Evolutionary conservation across 2,329 filamentous ascomycete species (phyloP).

Genomic region (Aspergillaceae sp.): DNA sequence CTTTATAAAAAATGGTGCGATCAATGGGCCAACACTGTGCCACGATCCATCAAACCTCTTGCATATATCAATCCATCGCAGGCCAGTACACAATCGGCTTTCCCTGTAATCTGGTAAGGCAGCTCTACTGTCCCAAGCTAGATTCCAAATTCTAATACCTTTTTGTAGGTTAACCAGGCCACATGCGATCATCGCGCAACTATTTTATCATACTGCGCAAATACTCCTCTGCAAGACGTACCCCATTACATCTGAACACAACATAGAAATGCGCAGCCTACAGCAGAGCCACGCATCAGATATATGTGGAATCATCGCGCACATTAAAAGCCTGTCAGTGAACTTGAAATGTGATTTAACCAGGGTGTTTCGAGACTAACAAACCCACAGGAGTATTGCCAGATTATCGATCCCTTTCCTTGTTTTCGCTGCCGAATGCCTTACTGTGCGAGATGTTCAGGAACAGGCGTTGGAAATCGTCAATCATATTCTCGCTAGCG

Average conservation of each 20-base stretch:
- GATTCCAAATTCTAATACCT: background rate
- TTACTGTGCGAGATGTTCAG: conserved; percentile 63
- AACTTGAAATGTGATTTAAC: background rate
- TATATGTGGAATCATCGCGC: conserved; percentile 81
- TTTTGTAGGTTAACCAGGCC: conserved; percentile 65
- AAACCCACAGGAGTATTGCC: conserved; percentile 52
- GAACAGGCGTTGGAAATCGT: conserved; percentile 73
- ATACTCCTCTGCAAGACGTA: conserved; percentile 72
- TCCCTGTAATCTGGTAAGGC: conserved; percentile 75
- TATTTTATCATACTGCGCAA: conserved; percentile 85
- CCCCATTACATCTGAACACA: conserved; percentile 53
- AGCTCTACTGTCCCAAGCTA: background rate
- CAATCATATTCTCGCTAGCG: conserved; percentile 57
- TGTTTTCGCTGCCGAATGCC: conserved; percentile 64
- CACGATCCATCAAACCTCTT: conserved; percentile 79
- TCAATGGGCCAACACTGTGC: conserved; percentile 69
- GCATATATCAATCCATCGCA: conserved; percentile 64
- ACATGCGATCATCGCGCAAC: conserved; percentile 67
- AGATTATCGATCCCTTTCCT: conserved; percentile 72
- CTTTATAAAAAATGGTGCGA: conserved; percentile 73
- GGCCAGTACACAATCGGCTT: conserved; percentile 60
- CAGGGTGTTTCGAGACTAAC: background rate
- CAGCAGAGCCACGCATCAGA: conserved; percentile 69
- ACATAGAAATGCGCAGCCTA: conserved; percentile 60
- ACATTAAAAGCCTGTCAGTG: conserved; percentile 63